Percentiles rank a stretch among this genome's conserved stretches.
Evolutionary conservation across 2,329 filamentous ascomycete species (phyloP).

Genomic region (Zymoseptoria crescenta): DNA sequence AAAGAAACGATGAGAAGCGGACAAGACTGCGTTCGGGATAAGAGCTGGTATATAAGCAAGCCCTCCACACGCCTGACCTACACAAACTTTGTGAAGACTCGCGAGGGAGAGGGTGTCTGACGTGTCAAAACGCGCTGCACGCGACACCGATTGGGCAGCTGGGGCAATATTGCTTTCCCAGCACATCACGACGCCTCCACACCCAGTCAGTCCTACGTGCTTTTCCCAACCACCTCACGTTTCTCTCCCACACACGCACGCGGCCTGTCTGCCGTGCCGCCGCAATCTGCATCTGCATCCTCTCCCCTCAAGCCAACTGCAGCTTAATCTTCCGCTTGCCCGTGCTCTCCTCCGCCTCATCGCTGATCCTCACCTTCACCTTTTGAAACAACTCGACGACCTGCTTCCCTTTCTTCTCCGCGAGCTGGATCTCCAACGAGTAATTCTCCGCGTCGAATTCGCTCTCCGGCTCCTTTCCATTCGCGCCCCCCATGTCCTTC

Average conservation of each 20-base stretch:
- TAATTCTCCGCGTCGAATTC: slow-evolving; percentile 83
- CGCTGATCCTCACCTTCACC: slow-evolving; percentile 78
- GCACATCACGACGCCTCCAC: neutral
- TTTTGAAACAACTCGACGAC: slow-evolving; percentile 81
- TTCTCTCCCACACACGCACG: neutral
- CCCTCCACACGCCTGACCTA: neutral
- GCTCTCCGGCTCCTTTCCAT: slow-evolving; percentile 63
- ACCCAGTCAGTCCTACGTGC: neutral
- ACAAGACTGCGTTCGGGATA: neutral
- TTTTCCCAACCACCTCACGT: neutral
- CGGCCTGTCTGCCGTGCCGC: neutral
- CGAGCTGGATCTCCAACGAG: slow-evolving; percentile 56
- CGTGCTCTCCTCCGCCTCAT: slow-evolving; percentile 90
- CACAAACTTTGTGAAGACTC: neutral
- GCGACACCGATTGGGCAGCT: neutral
- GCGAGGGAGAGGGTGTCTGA: neutral
- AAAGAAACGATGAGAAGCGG: neutral
- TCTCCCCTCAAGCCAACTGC: slow-evolving; percentile 37
- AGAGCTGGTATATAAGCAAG: neutral
- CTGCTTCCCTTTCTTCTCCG: neutral
- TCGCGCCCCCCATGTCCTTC: slow-evolving; percentile 59
- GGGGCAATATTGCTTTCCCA: neutral
- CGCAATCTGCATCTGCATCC: neutral
- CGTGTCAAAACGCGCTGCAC: neutral
- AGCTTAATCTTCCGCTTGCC: slow-evolving; percentile 88